Evolutionary conservation across 148 eudicot genomes (phyloP), one percentile per base, ranked within the genome.

Genomic region (Amaranthus hypochondriacus): DNA sequence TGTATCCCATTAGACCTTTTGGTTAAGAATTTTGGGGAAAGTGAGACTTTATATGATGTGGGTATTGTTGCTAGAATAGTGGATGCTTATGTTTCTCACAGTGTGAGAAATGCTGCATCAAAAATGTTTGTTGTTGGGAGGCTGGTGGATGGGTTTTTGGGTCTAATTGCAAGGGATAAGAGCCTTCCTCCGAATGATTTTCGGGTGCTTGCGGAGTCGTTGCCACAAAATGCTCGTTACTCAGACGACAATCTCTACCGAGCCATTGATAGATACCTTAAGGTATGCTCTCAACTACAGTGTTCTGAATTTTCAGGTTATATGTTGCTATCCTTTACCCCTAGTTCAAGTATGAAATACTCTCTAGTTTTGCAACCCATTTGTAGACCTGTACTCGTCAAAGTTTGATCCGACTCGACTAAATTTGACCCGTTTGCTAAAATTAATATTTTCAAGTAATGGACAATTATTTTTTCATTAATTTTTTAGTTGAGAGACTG

Each of bases 261-360:
- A 67, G 87, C 85, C 43, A 84, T 84, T 43, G 89, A 86, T 74
- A 78, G 75, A 51, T 86, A 76, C 75, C 89, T 86, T 58, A 84
- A 86, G 89, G 89, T 86, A 81, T 74, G 73, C 47, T 21, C 50
- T 63, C 9, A 74, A 69, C 39, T 28, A 28, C 39, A 28, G 39
- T 28, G 39, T 2, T 28, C 39, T 28, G 39, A 28, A 28, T 28
- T 28, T 28, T 28, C 39, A 0, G 39, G 39, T 28, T 28, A 28
- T 28, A 28, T 28, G 1, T 28, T 28, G 39, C 39, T 0, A 28
- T 0, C 39, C 39, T 28, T 28, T 28, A 28, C 39, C 39, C 1
- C 39, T 28, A 28, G 39, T 28, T 28, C 2, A 28, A 28, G 2
- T 28, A 28, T 28, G 2, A 28, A 28, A 28, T 28, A 2, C 39